Evolutionary conservation across 2,329 filamentous ascomycete species (phyloP).

Genomic region (Grosmannia serpens): DNA sequence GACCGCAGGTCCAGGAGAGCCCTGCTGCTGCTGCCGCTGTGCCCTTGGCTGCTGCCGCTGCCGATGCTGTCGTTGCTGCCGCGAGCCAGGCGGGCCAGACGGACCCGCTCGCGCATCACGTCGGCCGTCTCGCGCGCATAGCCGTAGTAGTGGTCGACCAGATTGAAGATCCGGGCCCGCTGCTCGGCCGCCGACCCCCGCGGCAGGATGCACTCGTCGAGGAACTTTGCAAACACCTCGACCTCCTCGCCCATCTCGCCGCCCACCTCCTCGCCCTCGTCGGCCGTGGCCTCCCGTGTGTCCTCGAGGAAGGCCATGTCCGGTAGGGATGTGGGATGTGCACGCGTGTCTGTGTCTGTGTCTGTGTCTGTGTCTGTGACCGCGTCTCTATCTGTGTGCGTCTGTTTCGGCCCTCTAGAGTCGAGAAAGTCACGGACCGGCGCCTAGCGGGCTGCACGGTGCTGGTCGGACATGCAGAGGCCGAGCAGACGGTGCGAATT

Average conservation of each 20-base stretch:
- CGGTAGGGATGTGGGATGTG: neutral
- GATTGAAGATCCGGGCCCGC: constrained; percentile 54
- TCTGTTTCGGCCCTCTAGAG: neutral
- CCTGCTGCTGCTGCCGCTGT: constrained; percentile 2
- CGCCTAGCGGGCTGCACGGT: neutral
- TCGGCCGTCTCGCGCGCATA: constrained; percentile 37
- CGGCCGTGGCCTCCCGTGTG: constrained; percentile 16
- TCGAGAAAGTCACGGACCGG: neutral
- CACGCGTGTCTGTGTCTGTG: neutral
- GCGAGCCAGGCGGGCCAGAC: constrained; percentile 14
- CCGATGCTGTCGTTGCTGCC: constrained; percentile 6
- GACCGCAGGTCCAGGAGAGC: neutral
- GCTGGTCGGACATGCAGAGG: neutral
- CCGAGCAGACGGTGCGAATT: neutral
- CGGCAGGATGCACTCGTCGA: constrained; percentile 60
- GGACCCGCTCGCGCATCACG: constrained; percentile 29
- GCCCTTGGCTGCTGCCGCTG: constrained; percentile 9
- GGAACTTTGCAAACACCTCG: constrained; percentile 70
- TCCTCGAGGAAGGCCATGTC: constrained; percentile 20
- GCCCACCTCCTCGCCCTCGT: constrained; percentile 24
- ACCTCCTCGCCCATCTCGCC: constrained; percentile 54
- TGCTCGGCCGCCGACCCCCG: constrained; percentile 38
- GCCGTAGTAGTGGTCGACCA: constrained; percentile 54
- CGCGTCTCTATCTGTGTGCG: neutral
- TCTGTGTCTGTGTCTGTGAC: neutral